These are phyloP conservation scores for Dillenia turbinata DNA, from an alignment of 164 flowering plant genomes.

Conservation along the genomic window DNA sequence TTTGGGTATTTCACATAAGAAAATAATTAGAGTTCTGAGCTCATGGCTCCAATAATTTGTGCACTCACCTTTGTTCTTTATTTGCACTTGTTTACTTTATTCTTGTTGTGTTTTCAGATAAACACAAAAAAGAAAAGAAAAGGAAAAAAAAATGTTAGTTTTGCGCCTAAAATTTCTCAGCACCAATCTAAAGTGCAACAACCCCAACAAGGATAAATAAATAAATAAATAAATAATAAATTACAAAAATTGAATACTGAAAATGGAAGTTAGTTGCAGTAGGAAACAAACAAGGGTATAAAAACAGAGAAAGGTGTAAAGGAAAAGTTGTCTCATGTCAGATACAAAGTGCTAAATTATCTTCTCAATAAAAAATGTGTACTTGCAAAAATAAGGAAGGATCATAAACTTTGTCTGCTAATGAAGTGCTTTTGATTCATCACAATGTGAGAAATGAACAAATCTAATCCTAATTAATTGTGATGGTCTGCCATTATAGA, in stretches of 20 bases:
- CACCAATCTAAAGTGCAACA: conserved; percentile 12
- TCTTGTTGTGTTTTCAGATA: no score
- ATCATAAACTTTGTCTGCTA: neutral
- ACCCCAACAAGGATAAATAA: neutral
- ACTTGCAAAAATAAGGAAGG: conserved; percentile 5
- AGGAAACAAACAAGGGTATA: conserved; percentile 11
- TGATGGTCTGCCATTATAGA: conserved; percentile 35
- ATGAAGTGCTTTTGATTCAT: conserved; percentile 12
- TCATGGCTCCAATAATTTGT: no score
- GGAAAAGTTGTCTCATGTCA: conserved; percentile 10
- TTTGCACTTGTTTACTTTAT: no score
- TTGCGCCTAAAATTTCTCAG: neutral
- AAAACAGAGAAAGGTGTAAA: conserved; percentile 18
- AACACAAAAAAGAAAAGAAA: neutral
- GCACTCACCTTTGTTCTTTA: no score
- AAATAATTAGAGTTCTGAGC: no score
- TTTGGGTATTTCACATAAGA: no score
- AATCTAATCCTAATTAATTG: conserved; percentile 2
- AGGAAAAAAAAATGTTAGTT: conserved; percentile 5
- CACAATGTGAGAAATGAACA: conserved; percentile 2
- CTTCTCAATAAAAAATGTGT: conserved; percentile 25
- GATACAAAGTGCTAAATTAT: conserved; percentile 8
- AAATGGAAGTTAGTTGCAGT: conserved; percentile 7
- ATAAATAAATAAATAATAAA: neutral
- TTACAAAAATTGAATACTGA: neutral